Conservation (phyloP, 352 stramenopile genomes). For the Globisporangium paroecandrum region DNA sequence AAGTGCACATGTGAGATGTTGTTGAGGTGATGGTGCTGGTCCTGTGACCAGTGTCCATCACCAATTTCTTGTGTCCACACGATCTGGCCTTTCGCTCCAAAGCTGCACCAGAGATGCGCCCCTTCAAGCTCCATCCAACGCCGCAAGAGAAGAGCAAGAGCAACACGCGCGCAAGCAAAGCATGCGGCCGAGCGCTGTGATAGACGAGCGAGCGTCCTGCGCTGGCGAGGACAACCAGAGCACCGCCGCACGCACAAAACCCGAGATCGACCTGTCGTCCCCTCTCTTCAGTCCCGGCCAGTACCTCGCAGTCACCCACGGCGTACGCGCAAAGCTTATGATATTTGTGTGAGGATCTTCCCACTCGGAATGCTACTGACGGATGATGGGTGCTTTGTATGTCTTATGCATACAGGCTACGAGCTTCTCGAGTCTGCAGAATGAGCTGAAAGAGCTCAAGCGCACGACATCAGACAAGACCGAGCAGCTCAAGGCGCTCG, state of each 20-base stretch:
- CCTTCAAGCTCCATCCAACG: background rate
- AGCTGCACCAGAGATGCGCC: too few relatives aligned
- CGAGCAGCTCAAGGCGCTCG: conserved; percentile 77
- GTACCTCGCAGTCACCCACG: conserved; percentile 64
- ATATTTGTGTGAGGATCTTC: background rate
- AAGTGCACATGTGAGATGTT: too few relatives aligned
- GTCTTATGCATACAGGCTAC: conserved; percentile 31
- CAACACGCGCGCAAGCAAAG: background rate
- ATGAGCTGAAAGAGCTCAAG: conserved; percentile 62
- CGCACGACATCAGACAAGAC: conserved; percentile 81
- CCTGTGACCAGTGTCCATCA: too few relatives aligned
- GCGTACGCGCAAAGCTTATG: conserved; percentile 26
- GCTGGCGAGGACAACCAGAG: conserved; percentile 5
- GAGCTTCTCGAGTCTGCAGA: conserved; percentile 57
- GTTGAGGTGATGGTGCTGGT: too few relatives aligned
- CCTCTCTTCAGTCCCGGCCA: conserved; percentile 50
- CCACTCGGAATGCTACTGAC: background rate
- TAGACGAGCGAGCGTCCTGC: background rate
- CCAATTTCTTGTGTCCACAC: too few relatives aligned
- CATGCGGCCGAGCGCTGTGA: conserved; percentile 3
- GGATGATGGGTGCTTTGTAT: background rate
- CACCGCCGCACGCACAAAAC: conserved; percentile 5
- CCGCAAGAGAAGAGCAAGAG: background rate
- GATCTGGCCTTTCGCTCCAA: too few relatives aligned
- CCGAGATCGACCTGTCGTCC: conserved; percentile 59